Evolutionary conservation across 768 basidiomycete genomes (phyloP).

Genomic region (Gymnopilus dilepis): DNA sequence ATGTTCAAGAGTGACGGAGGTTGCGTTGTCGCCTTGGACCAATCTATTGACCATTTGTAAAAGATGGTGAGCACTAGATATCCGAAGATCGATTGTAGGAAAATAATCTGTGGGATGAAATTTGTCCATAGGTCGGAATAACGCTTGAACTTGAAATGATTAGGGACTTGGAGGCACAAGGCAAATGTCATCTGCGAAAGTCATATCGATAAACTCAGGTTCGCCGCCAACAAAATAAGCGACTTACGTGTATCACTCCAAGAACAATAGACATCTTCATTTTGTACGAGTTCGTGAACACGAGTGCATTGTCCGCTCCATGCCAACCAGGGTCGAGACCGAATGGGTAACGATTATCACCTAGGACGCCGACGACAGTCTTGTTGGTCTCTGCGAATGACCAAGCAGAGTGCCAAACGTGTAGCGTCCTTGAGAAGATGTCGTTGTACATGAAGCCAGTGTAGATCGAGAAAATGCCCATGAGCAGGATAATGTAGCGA

Average conservation of each 20-base stretch:
- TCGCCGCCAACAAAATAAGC: not conserved
- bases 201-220: not conserved
- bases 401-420: conserved; percentile 91
- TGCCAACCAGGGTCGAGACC: conserved; percentile 97
- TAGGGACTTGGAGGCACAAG: conserved; percentile 93
- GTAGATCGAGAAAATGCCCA: conserved; percentile 97
- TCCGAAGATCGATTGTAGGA: conserved; percentile 97
- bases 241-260: conserved; percentile 91
- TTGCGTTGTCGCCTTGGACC: conserved; percentile 66
- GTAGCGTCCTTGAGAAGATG: conserved; percentile 92
- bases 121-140: conserved; percentile 88
- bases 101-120: conserved; percentile 96
- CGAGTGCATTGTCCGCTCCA: conserved; percentile 85
- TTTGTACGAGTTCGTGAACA: conserved; percentile 99
- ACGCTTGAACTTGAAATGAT: conserved; percentile 93
- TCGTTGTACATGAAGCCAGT: conserved; percentile 99
- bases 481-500: conserved; percentile 97
- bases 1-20: conserved; percentile 95
- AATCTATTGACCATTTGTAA: conserved; percentile 97
- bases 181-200: conserved; percentile 94
- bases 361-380: conserved; percentile 54
- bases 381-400: conserved; percentile 61
- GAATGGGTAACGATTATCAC: conserved; percentile 84
- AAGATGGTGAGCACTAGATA: conserved; percentile 93
- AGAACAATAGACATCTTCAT: conserved; percentile 99